Percentiles rank a stretch among this genome's conserved stretches.
Conservation (phyloP, 179 eudicot genomes). For the Nepenthes alata region DNA sequence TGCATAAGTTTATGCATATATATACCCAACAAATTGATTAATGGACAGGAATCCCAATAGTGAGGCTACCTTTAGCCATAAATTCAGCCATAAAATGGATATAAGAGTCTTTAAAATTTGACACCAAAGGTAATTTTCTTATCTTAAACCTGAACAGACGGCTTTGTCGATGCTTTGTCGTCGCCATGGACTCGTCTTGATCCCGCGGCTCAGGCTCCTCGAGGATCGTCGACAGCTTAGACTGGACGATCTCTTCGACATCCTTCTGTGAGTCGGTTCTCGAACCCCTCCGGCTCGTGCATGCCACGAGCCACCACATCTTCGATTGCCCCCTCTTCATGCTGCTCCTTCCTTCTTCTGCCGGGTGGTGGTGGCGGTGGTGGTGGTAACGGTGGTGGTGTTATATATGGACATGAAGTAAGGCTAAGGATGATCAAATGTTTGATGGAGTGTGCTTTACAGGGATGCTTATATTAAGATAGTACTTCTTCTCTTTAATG, state of each 20-base stretch:
- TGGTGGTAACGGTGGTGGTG: too few relatives aligned
- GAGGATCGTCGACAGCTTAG: slow-evolving; percentile 30
- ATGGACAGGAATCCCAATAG: not conserved
- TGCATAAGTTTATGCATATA: too few relatives aligned
- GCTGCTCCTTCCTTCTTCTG: not conserved
- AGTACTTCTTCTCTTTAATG: too few relatives aligned
- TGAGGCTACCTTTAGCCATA: slow-evolving; percentile 15
- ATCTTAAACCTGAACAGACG: slow-evolving; percentile 12
- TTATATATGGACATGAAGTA: too few relatives aligned
- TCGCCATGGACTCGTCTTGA: not conserved
- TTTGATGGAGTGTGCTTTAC: too few relatives aligned
- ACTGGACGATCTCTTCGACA: slow-evolving; percentile 33
- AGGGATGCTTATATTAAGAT: too few relatives aligned
- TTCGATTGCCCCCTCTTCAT: slow-evolving; percentile 23
- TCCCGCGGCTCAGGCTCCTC: slow-evolving; percentile 26
- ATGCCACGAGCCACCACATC: slow-evolving; percentile 29
- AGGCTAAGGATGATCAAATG: too few relatives aligned
- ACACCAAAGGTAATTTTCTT: slow-evolving; percentile 17
- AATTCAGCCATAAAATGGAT: slow-evolving; percentile 26
- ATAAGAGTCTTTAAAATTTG: slow-evolving; percentile 27
- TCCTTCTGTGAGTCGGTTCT: slow-evolving; percentile 24
- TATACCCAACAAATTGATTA: too few relatives aligned
- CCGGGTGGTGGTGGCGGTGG: not conserved
- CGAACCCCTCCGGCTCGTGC: slow-evolving; percentile 16
- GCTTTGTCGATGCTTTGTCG: slow-evolving; percentile 3